Evolutionary conservation across 306 rosid species (phyloP).

Genomic region (Prunus fruticosa): DNA sequence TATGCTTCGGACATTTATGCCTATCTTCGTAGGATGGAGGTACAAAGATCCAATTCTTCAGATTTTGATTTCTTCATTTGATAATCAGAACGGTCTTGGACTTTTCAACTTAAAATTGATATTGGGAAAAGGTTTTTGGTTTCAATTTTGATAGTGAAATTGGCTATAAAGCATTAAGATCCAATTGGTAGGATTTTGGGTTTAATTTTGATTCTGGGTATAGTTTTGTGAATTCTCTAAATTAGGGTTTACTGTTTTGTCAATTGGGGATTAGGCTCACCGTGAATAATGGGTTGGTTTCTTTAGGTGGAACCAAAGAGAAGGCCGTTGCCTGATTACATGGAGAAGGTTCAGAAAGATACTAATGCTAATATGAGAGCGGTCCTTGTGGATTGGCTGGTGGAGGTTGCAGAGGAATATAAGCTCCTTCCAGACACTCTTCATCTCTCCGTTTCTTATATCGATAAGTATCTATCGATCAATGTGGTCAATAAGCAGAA

Average conservation of each 20-base stretch:
- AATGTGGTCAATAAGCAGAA: slow-evolving; percentile 39
- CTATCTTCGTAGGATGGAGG: slow-evolving; percentile 75
- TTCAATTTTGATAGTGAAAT: neutral
- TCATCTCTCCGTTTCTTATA: slow-evolving; percentile 50
- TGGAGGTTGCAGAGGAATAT: slow-evolving; percentile 87
- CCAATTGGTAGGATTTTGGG: neutral
- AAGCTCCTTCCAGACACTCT: slow-evolving; percentile 79
- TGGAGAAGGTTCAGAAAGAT: slow-evolving; percentile 69
- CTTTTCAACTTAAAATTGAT: neutral
- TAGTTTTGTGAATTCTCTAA: neutral
- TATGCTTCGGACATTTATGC: slow-evolving; percentile 68
- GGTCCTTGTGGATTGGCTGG: slow-evolving; percentile 85
- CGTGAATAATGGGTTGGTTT: neutral
- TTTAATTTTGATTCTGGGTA: neutral
- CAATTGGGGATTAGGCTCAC: neutral
- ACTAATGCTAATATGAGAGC: slow-evolving; percentile 70
- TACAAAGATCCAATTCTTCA: slow-evolving; percentile 3
- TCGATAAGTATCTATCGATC: slow-evolving; percentile 64
- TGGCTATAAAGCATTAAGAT: neutral
- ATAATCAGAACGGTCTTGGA: neutral
- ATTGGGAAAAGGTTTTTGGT: neutral
- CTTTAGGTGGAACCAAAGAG: slow-evolving; percentile 57
- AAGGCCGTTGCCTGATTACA: slow-evolving; percentile 61
- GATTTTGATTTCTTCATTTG: neutral
- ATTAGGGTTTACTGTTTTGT: neutral